Conservation (phyloP, 345 rosid genomes). For the Lepidium aucheri region DNA sequence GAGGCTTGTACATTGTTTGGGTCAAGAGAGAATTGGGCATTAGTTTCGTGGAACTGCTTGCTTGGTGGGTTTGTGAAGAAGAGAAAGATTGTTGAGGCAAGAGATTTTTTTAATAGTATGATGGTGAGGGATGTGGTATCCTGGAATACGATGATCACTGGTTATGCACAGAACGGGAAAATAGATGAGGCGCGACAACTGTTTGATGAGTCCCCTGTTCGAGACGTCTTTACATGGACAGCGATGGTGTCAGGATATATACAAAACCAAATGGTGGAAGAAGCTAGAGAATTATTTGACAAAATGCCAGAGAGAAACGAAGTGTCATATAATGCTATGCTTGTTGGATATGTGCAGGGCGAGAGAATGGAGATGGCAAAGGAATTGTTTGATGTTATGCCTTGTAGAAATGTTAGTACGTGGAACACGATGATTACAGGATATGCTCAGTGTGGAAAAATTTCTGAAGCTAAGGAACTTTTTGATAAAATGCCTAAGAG, state of each 20-base stretch:
- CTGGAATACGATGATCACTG: constrained; percentile 54
- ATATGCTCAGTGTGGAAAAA: constrained; percentile 44
- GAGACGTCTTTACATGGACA: constrained; percentile 68
- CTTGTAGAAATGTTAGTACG: constrained; percentile 38
- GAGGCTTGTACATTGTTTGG: constrained; percentile 44
- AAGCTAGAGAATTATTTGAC: constrained; percentile 46
- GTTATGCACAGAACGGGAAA: constrained; percentile 49
- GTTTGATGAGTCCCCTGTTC: constrained; percentile 42
- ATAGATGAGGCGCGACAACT: constrained; percentile 44
- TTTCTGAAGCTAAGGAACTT: constrained; percentile 35
- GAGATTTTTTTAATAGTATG: constrained; percentile 40
- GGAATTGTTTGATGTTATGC: constrained; percentile 55
- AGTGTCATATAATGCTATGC: constrained; percentile 68
- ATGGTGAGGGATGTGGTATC: constrained; percentile 46
- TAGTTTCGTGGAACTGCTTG: constrained; percentile 66
- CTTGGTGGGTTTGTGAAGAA: constrained; percentile 55
- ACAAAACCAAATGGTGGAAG: constrained; percentile 47
- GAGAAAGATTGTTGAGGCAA: constrained; percentile 39
- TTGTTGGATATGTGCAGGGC: constrained; percentile 57
- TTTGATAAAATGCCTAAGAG: constrained; percentile 50
- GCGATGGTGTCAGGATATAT: constrained; percentile 57
- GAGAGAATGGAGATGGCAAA: constrained; percentile 48
- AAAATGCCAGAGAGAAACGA: constrained; percentile 49
- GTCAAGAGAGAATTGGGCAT: constrained; percentile 40
- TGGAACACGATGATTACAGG: constrained; percentile 77